phyloP scores from a whole-genome alignment of 371 early-diverging fungal genomes.

The Actinomortierella ambigua region DNA sequence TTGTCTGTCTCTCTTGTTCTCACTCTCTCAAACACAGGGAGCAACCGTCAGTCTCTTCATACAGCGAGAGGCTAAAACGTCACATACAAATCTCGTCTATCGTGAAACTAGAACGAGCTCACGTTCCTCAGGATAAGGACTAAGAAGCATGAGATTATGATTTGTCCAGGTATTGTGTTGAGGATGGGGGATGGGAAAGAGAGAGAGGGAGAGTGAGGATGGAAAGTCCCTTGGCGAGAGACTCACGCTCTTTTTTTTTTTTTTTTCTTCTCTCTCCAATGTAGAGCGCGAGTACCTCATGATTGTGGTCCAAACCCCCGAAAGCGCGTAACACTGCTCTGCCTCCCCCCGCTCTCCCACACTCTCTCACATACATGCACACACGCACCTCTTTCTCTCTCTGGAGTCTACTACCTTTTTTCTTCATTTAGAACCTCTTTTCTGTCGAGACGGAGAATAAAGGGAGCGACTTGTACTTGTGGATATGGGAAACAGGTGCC shows the following conservation, averaged over 20 bases:
- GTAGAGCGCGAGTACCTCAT: constrained; percentile 87
- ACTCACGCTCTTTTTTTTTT: neutral
- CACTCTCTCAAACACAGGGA: neutral
- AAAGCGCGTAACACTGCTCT: constrained; percentile 32
- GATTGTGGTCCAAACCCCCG: constrained; percentile 87
- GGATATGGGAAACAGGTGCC: too few relatives aligned
- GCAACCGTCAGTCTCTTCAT: neutral
- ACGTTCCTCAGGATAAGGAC: constrained; percentile 93
- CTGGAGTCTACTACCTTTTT: too few relatives aligned
- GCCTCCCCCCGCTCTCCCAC: too few relatives aligned
- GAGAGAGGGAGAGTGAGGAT: neutral
- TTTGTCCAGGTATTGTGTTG: constrained; percentile 77
- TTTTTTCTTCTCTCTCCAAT: neutral
- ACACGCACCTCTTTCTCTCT: too few relatives aligned
- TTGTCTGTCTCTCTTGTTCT: neutral
- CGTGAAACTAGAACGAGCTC: constrained; percentile 75
- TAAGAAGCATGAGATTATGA: constrained; percentile 95
- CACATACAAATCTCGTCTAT: neutral
- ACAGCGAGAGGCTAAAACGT: too few relatives aligned
- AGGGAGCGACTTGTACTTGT: too few relatives aligned
- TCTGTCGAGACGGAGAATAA: too few relatives aligned
- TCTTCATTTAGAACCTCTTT: too few relatives aligned
- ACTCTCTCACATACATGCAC: too few relatives aligned
- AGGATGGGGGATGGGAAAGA: neutral
- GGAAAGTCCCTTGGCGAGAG: neutral